Conservation (phyloP, 164 flowering plant species). For the Aristolochia contorta region DNA sequence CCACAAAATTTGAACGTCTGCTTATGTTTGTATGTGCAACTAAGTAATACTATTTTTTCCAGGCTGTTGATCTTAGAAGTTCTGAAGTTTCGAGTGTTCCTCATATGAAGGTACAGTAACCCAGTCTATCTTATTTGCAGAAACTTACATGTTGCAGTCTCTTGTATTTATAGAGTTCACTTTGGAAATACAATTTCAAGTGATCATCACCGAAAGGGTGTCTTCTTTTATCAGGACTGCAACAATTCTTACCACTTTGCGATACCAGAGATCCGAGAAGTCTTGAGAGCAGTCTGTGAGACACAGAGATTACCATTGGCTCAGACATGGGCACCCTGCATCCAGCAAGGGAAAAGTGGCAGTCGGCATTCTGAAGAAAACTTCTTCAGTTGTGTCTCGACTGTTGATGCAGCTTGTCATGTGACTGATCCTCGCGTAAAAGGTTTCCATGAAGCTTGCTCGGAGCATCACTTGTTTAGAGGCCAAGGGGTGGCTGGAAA, state of each 20-base stretch:
- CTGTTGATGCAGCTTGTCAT: constrained; percentile 60
- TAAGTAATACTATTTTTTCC: constrained; percentile 13
- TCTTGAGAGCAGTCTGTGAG: constrained; percentile 59
- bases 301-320: constrained; percentile 73
- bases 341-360: constrained; percentile 59
- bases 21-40: not conserved
- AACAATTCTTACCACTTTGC: constrained; percentile 32
- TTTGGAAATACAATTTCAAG: constrained; percentile 1
- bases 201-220: not conserved
- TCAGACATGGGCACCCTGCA: constrained; percentile 80
- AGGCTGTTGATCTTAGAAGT: constrained; percentile 85
- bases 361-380: constrained; percentile 65
- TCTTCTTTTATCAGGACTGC: constrained; percentile 29
- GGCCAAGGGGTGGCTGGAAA: constrained; percentile 78
- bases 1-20: not conserved
- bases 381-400: constrained; percentile 51
- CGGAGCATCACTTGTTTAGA: constrained; percentile 72
- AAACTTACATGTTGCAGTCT: not conserved
- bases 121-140: not conserved
- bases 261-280: constrained; percentile 51
- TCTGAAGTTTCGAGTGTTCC: constrained; percentile 27
- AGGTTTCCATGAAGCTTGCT: constrained; percentile 86
- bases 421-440: constrained; percentile 34
- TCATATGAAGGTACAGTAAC: constrained; percentile 33
- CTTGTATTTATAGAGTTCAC: no score